Evolutionary conservation across 2,329 filamentous ascomycete species (phyloP), one percentile per base, ranked within the genome.

Genomic region (Sporothrix inflata): DNA sequence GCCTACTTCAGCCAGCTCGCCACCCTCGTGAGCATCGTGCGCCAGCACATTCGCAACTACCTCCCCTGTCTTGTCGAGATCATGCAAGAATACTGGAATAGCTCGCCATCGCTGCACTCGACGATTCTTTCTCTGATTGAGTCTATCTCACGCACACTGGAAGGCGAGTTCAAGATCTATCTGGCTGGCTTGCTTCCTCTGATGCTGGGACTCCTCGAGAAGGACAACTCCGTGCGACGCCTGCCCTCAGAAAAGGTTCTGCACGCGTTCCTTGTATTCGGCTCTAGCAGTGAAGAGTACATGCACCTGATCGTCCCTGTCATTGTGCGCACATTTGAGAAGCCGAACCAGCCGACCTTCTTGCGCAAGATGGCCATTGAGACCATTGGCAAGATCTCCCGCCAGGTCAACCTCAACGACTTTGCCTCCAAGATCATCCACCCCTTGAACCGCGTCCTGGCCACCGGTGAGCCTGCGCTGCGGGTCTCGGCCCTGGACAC

Each of bases 251-350:
- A 98, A 79, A 91, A 92, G 76, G 94, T 99, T 4, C 85, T 99
- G 30, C 96, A 98, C 79, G 94, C 95, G 0, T 97, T 99, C 81
- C 84, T 99, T 38, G 93, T 99, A 0, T 99, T 99, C 79, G 97
- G 97, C 0, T 91, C 94, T 0, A 98, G 94, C 78, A 93, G 92
- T 12, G 96, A 99, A 80, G 96, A 99, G 80, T 99, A 99, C 80
- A 99, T 99, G 96, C 96, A 99, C 80, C 86, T 99, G 69, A 98
- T 99, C 76, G 93, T 99, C 69, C 96, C 96, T 0, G 94, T 97
- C 47, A 94, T 99, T 78, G 94, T 99, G 9, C 90, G 92, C 60
- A 92, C 97, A 66, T 98, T 99, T 78, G 95, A 99, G 80, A 97
- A 94, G 78, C 89, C 92, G 42, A 90, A 92, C 12, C 93, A 97